A percentile compares a stretch with the other conserved stretches of the same genome.
Evolutionary conservation across 192 early-diverging fungal genomes (phyloP).

Genomic region (Phlyctochytrium arcticum): DNA sequence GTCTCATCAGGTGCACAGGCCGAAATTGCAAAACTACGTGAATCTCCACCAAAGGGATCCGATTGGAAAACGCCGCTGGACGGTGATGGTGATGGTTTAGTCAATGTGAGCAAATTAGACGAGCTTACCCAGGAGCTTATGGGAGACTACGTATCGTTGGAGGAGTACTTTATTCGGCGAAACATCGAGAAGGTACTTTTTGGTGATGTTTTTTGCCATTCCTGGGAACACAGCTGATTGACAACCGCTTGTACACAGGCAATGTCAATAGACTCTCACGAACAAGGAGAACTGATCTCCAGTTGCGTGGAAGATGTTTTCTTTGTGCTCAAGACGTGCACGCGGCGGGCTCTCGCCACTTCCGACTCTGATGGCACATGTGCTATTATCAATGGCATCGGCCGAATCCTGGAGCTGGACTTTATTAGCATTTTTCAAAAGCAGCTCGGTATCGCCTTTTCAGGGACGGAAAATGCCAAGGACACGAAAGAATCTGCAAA

Average conservation of each 20-base stretch:
- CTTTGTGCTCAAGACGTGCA: constrained; percentile 77
- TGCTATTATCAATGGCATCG: constrained; percentile 64
- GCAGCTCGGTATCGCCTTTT: constrained; percentile 49
- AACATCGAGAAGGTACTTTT: constrained; percentile 68
- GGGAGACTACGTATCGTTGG: constrained; percentile 64
- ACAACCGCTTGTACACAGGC: constrained; percentile 40
- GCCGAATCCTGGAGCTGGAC: constrained; percentile 63
- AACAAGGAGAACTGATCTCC: constrained; percentile 30
- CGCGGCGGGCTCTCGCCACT: constrained; percentile 70
- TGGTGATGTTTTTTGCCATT: background rate
- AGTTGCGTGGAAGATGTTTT: constrained; percentile 89
- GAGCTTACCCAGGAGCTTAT: constrained; percentile 60
- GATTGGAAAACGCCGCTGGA: constrained; percentile 13
- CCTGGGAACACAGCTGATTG: background rate
- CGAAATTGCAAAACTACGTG: constrained; percentile 35
- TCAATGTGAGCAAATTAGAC: constrained; percentile 53
- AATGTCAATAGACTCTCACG: constrained; percentile 56
- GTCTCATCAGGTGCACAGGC: no score
- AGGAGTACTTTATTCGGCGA: constrained; percentile 70
- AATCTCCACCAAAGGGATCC: constrained; percentile 1
- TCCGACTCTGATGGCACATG: constrained; percentile 64
- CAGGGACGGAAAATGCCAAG: constrained; percentile 47
- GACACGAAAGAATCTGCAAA: constrained; percentile 44
- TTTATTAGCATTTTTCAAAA: constrained; percentile 64
- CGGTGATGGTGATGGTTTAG: constrained; percentile 52